Evolutionary conservation across 1,284 basidiomycete species (phyloP).

Genomic region (Cutaneotrichosporon cutaneum): DNA sequence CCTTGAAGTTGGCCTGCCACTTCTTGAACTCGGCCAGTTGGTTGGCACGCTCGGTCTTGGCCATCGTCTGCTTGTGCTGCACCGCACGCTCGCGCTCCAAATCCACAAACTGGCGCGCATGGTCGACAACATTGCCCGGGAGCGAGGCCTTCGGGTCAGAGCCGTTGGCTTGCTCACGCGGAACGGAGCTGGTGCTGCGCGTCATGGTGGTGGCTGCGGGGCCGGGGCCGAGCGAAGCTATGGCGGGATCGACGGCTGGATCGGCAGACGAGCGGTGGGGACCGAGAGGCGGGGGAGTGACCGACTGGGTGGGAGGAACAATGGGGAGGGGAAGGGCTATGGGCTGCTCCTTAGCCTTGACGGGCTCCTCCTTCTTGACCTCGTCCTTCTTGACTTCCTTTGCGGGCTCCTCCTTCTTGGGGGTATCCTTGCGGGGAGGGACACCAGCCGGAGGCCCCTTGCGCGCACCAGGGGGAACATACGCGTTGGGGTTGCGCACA

Average conservation of each 20-base stretch:
- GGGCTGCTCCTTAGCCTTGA: slow-evolving; percentile 6
- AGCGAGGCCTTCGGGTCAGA: slow-evolving; percentile 8
- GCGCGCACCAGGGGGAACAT: slow-evolving; percentile 84
- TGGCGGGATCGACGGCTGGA: slow-evolving; percentile 31
- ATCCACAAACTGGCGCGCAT: slow-evolving; percentile 83
- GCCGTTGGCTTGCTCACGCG: slow-evolving; percentile 24
- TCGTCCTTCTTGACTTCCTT: slow-evolving; percentile 16
- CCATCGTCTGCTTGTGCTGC: slow-evolving; percentile 83
- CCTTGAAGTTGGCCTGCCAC: slow-evolving; percentile 92
- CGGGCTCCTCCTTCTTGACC: slow-evolving; percentile 4
- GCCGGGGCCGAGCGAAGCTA: slow-evolving; percentile 24
- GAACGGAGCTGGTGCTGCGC: slow-evolving; percentile 25
- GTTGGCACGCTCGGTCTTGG: slow-evolving; percentile 69
- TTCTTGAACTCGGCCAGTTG: slow-evolving; percentile 79
- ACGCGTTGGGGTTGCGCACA: slow-evolving; percentile 80
- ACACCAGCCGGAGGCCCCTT: slow-evolving; percentile 46
- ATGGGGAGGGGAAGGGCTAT: not conserved
- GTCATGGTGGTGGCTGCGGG: slow-evolving; percentile 18
- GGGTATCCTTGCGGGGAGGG: slow-evolving; percentile 15
- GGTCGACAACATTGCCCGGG: slow-evolving; percentile 40
- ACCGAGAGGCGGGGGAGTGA: slow-evolving; percentile 8
- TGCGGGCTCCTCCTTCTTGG: slow-evolving; percentile 8
- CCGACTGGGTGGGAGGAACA: slow-evolving; percentile 9
- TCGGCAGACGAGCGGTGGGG: slow-evolving; percentile 21
- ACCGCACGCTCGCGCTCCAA: slow-evolving; percentile 82